Evolutionary conservation across 2,329 filamentous ascomycete species (phyloP).

Genomic region (Botrytis byssoidea): DNA sequence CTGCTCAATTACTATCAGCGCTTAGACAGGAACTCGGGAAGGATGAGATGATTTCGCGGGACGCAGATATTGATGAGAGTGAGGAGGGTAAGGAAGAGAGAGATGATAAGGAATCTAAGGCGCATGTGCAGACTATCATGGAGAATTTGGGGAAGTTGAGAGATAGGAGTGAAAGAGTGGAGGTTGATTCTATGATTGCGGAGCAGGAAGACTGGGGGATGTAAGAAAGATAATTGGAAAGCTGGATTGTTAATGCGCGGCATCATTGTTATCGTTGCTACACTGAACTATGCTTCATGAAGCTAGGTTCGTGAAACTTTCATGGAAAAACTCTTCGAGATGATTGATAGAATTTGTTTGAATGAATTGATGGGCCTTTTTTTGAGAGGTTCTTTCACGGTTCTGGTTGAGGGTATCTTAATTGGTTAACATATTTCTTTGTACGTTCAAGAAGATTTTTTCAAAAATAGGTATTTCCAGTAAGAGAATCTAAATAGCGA

Average conservation of each 20-base stretch:
- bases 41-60: neutral
- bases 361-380: neutral
- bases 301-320: neutral
- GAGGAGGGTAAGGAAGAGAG: neutral
- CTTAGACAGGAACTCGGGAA: neutral
- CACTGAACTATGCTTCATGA: neutral
- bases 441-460: neutral
- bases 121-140: neutral
- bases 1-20: neutral
- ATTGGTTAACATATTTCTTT: neutral
- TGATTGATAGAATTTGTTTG: neutral
- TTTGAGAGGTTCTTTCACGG: neutral
- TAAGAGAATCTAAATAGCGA: neutral
- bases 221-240: neutral
- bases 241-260: neutral
- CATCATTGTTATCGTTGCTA: neutral
- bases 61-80: neutral
- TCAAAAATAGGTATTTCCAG: neutral
- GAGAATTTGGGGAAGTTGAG: neutral
- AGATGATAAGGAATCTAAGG: neutral
- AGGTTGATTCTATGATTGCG: neutral
- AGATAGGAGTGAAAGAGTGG: neutral
- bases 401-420: neutral
- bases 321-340: neutral
- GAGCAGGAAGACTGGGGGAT: neutral